Evolutionary conservation across 2,329 filamentous ascomycete genomes (phyloP).

Genomic region (Fusarium liriodendri): DNA sequence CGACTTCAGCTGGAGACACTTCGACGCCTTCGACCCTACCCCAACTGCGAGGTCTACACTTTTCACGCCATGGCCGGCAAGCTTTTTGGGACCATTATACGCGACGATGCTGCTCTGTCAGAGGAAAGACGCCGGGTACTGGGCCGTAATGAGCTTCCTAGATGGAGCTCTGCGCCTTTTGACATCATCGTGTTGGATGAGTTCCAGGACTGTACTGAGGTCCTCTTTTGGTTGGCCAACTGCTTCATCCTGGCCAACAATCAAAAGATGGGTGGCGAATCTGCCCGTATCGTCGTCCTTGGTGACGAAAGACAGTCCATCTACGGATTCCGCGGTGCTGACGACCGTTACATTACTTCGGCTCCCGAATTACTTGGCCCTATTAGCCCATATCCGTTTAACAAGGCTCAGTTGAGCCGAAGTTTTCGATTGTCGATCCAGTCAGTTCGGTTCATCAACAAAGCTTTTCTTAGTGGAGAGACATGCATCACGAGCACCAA

Average conservation of each 20-base stretch:
- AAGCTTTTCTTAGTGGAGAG: slow-evolving; percentile 41
- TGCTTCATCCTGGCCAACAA: slow-evolving; percentile 44
- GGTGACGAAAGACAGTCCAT: slow-evolving; percentile 48
- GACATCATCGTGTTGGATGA: slow-evolving; percentile 49
- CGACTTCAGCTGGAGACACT: slow-evolving; percentile 42
- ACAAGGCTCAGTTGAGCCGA: slow-evolving; percentile 27
- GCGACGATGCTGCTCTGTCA: too few relatives aligned
- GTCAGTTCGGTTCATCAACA: slow-evolving; percentile 43
- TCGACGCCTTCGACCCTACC: slow-evolving; percentile 33
- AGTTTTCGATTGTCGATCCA: slow-evolving; percentile 44
- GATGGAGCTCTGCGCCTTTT: slow-evolving; percentile 38
- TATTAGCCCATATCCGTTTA: slow-evolving; percentile 38
- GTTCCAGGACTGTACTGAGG: slow-evolving; percentile 46
- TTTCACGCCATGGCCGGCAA: slow-evolving; percentile 42
- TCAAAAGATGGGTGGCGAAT: slow-evolving; percentile 16
- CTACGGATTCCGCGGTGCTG: slow-evolving; percentile 44
- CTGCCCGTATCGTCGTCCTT: slow-evolving; percentile 42
- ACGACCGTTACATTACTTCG: slow-evolving; percentile 43
- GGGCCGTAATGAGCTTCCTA: slow-evolving; percentile 27
- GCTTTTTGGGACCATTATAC: slow-evolving; percentile 36
- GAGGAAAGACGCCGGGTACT: too few relatives aligned
- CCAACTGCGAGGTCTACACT: slow-evolving; percentile 37
- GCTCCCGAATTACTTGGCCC: slow-evolving; percentile 35
- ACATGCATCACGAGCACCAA: slow-evolving; percentile 45
- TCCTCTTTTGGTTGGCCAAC: slow-evolving; percentile 41